Percentiles rank a stretch among this genome's conserved stretches.
These are phyloP conservation scores for Leptomonas seymouri DNA, from an alignment of 208 protist genomes.

Conservation along the genomic window DNA sequence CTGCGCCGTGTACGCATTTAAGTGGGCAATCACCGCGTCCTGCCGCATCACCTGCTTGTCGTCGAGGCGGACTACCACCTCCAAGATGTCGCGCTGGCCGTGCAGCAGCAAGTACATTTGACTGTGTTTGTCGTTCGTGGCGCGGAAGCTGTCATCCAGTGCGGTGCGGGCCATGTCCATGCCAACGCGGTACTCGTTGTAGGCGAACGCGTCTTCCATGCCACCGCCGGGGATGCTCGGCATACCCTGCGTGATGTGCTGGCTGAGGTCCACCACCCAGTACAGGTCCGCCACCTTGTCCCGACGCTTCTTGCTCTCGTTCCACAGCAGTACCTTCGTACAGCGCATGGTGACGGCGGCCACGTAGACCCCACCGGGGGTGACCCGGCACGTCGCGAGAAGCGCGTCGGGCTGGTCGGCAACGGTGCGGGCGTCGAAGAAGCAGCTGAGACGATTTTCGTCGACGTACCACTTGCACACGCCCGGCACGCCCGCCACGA, in stretches of 20 bases:
- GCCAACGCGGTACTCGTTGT: constrained; percentile 75
- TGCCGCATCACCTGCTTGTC: constrained; percentile 69
- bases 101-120: constrained; percentile 82
- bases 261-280: constrained; percentile 66
- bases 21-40: constrained; percentile 69
- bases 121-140: constrained; percentile 75
- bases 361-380: constrained; percentile 77
- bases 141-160: constrained; percentile 42
- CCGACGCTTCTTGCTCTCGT: constrained; percentile 68
- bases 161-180: constrained; percentile 75
- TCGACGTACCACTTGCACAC: constrained; percentile 87
- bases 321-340: constrained; percentile 75
- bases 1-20: constrained; percentile 60
- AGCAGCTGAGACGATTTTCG: constrained; percentile 68
- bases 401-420: constrained; percentile 24
- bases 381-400: constrained; percentile 55
- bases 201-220: constrained; percentile 52
- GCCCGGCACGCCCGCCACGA: constrained; percentile 66
- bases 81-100: constrained; percentile 68
- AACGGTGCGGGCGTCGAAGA: constrained; percentile 56
- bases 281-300: constrained; percentile 68
- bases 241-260: constrained; percentile 35
- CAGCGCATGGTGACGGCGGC: constrained; percentile 64
- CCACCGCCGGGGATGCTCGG: constrained; percentile 14
- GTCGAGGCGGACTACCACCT: constrained; percentile 76